Conservation (phyloP, 768 basidiomycete species). For the Phlebiopsis flavidoalba region DNA sequence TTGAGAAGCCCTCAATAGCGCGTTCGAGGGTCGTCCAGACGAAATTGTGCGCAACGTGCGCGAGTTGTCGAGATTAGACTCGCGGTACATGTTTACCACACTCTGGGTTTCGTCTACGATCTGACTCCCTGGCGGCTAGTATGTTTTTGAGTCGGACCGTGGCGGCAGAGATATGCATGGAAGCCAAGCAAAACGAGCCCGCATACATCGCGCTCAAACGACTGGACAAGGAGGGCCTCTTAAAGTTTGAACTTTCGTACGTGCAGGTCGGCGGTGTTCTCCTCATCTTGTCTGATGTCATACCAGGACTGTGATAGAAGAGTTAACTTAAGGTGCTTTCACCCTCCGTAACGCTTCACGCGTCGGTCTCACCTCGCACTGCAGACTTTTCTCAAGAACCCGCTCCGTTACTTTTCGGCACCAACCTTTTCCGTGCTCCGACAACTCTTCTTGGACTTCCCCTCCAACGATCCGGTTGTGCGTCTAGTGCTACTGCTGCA, state of each 20-base stretch:
- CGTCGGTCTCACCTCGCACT: neutral
- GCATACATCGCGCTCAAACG: conserved; percentile 66
- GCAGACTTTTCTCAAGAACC: conserved; percentile 52
- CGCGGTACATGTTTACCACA: conserved; percentile 44
- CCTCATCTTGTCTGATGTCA: neutral
- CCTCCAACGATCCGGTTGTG: conserved; percentile 51
- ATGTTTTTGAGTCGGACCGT: conserved; percentile 83
- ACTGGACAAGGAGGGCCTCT: conserved; percentile 57
- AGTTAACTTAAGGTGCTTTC: conserved; percentile 59
- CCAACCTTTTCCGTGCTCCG: conserved; percentile 49
- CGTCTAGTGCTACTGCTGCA: conserved; percentile 73
- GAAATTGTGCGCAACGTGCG: conserved; percentile 68
- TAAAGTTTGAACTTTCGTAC: conserved; percentile 66
- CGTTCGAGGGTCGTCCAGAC: conserved; percentile 48
- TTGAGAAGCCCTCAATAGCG: conserved; percentile 52
- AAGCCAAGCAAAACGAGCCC: conserved; percentile 63
- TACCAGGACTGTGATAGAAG: conserved; percentile 48
- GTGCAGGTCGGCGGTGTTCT: conserved; percentile 17
- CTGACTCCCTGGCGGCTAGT: conserved; percentile 29
- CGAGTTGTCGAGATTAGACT: conserved; percentile 65
- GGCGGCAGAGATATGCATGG: conserved; percentile 82
- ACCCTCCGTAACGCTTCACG: neutral
- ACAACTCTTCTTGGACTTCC: conserved; percentile 63
- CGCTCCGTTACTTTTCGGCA: too few species aligned
- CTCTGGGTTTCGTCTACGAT: neutral